A percentile compares a stretch with the other conserved stretches of the same genome.
Evolutionary conservation across 306 rosid species (phyloP).

Genomic region (Corylus heterophylla): DNA sequence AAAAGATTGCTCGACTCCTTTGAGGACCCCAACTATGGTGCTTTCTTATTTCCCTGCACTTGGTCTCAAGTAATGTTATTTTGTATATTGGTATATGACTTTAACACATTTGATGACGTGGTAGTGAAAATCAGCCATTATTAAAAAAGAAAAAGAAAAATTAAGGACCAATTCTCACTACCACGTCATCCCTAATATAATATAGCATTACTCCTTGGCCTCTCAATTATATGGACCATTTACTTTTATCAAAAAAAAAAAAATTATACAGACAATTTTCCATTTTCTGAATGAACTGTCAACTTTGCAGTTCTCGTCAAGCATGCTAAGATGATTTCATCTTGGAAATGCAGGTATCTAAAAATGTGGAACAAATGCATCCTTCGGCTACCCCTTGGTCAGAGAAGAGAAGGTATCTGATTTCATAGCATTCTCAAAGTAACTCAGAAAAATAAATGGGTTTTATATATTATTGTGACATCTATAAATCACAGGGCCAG

Average conservation of each 20-base stretch:
- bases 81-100: too few relatives aligned
- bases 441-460: neutral
- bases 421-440: neutral
- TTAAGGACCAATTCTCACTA: too few relatives aligned
- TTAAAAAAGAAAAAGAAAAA: too few relatives aligned
- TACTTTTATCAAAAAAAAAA: too few relatives aligned
- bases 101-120: too few relatives aligned
- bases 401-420: slow-evolving; percentile 65
- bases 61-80: neutral
- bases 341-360: slow-evolving; percentile 48
- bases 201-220: too few relatives aligned
- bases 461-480: neutral
- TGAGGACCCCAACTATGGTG: slow-evolving; percentile 76
- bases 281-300: neutral
- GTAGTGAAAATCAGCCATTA: too few relatives aligned
- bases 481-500: slow-evolving; percentile 40
- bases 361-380: slow-evolving; percentile 46
- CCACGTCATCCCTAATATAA: too few relatives aligned
- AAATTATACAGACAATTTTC: neutral
- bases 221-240: too few relatives aligned
- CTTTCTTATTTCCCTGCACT: slow-evolving; percentile 17
- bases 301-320: slow-evolving; percentile 5
- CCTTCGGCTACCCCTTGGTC: slow-evolving; percentile 73
- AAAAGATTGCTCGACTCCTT: slow-evolving; percentile 68
- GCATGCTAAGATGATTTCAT: slow-evolving; percentile 20